A percentile compares a stretch with the other conserved stretches of the same genome.
phyloP scores from a whole-genome alignment of 441 rosid genomes.

The Isatis lusitanica region DNA sequence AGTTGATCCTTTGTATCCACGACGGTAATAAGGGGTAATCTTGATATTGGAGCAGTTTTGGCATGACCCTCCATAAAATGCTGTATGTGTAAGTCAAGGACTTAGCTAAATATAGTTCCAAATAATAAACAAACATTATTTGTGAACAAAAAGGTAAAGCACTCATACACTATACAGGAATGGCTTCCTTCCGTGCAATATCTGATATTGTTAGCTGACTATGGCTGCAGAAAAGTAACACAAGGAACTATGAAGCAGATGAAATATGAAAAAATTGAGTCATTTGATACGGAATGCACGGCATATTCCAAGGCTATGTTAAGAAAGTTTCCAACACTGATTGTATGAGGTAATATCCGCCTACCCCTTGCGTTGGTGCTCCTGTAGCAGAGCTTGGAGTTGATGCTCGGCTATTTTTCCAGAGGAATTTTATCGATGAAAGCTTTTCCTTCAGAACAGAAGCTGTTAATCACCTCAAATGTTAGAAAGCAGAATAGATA shows the following conservation, averaged over 20 bases:
- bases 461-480: slow-evolving; percentile 61
- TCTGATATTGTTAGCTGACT: slow-evolving; percentile 87
- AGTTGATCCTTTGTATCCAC: slow-evolving; percentile 75
- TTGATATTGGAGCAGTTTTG: slow-evolving; percentile 88
- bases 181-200: slow-evolving; percentile 97
- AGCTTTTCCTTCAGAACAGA: slow-evolving; percentile 96
- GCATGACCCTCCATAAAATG: slow-evolving; percentile 99
- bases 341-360: slow-evolving; percentile 23
- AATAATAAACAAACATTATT: slow-evolving; percentile 3
- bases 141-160: slow-evolving; percentile 22
- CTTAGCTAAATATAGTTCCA: slow-evolving; percentile 19
- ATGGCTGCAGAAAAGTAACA: slow-evolving; percentile 57
- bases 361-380: slow-evolving; percentile 83
- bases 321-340: not conserved
- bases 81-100: slow-evolving; percentile 44
- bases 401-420: slow-evolving; percentile 99
- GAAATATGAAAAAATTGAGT: not conserved
- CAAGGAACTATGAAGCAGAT: slow-evolving; percentile 12
- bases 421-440: slow-evolving; percentile 88
- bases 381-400: slow-evolving; percentile 94
- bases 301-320: slow-evolving; percentile 4
- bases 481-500: slow-evolving; percentile 42
- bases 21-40: slow-evolving; percentile 83
- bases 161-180: slow-evolving; percentile 91
- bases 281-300: not conserved